Evolutionary conservation across 2,329 filamentous ascomycete species (phyloP).

Genomic region (Neoascochyta sp.): DNA sequence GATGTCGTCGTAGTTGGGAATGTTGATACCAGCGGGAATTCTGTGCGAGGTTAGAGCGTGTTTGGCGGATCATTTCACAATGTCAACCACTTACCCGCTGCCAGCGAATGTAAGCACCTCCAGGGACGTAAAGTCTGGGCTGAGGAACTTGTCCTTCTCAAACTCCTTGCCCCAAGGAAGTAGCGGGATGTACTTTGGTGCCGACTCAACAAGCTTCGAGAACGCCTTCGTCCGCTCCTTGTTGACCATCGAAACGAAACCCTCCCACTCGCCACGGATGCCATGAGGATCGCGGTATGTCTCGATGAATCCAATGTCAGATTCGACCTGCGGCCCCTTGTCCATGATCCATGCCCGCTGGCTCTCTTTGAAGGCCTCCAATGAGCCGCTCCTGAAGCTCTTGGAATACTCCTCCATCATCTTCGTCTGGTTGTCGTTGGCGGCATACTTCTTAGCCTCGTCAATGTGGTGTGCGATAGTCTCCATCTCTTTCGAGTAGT

Average conservation of each 20-base stretch:
- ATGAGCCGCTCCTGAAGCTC: conserved; percentile 49
- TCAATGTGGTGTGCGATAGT: conserved; percentile 46
- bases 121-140: conserved; percentile 91
- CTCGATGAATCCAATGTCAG: conserved; percentile 54
- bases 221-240: conserved; percentile 87
- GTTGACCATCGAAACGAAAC: conserved; percentile 66
- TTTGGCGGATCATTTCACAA: neutral
- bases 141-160: conserved; percentile 93
- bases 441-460: conserved; percentile 47
- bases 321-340: conserved; percentile 50
- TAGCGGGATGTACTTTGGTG: conserved; percentile 79
- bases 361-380: conserved; percentile 50
- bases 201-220: conserved; percentile 74
- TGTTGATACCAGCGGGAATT: conserved; percentile 58
- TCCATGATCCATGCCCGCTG: conserved; percentile 54
- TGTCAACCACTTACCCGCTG: conserved; percentile 42
- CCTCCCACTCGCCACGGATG: conserved; percentile 53
- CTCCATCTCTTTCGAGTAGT: conserved; percentile 46
- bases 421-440: conserved; percentile 43
- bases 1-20: conserved; percentile 61
- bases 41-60: conserved; percentile 12
- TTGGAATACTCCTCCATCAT: conserved; percentile 50
- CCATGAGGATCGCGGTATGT: conserved; percentile 55
- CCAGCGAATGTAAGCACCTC: conserved; percentile 82
- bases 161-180: conserved; percentile 86